Evolutionary conservation across 805 yeast species (phyloP).

Genomic region (Isabelozyma gotoi): DNA sequence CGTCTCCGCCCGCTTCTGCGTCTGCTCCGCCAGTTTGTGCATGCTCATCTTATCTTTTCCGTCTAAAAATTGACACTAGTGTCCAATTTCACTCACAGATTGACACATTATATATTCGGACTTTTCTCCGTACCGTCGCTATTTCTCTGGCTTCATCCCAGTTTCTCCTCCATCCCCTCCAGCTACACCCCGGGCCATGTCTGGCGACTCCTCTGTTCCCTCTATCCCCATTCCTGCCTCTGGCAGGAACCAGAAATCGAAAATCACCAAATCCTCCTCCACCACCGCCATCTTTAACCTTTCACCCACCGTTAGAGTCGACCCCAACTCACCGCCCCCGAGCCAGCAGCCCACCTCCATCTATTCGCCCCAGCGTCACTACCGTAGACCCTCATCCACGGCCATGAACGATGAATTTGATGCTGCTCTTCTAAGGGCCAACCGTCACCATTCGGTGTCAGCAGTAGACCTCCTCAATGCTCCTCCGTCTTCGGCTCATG

Average conservation of each 20-base stretch:
- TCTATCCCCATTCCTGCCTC: neutral
- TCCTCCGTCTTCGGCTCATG: neutral
- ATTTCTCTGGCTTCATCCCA: neutral
- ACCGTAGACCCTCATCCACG: neutral
- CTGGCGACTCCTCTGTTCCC: neutral
- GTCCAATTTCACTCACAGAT: too few species aligned
- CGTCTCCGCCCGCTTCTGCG: too few species aligned
- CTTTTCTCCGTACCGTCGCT: too few species aligned
- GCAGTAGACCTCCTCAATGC: conserved; percentile 3
- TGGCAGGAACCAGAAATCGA: neutral
- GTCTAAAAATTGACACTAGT: too few species aligned
- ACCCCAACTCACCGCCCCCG: neutral
- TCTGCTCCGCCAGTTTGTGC: too few species aligned
- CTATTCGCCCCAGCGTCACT: neutral
- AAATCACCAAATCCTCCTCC: conserved; percentile 2
- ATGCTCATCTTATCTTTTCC: too few species aligned
- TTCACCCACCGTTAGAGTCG: neutral
- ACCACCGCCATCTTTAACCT: neutral
- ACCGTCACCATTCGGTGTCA: conserved; percentile 6
- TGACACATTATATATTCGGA: too few species aligned
- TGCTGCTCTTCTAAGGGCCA: neutral
- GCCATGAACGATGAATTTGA: neutral
- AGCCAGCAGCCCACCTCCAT: neutral
- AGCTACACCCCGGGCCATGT: too few species aligned
- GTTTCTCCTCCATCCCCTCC: neutral